Conservation (phyloP, 352 stramenopile species). For the Phytophthora pisi region DNA sequence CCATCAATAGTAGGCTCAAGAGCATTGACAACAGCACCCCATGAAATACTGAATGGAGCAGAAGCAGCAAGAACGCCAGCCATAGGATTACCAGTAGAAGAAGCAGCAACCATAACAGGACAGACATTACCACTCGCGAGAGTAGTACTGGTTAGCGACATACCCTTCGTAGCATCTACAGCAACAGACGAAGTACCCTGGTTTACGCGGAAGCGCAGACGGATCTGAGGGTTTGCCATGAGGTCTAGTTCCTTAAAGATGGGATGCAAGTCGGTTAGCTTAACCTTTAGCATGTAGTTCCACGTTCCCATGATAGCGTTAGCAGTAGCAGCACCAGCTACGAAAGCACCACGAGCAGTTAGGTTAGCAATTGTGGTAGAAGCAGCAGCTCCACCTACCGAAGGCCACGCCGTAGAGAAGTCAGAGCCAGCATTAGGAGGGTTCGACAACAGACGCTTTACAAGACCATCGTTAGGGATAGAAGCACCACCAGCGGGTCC, state of each 20-base stretch:
- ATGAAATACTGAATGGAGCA: background rate
- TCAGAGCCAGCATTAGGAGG: conserved; percentile 7
- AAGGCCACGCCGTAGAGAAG: background rate
- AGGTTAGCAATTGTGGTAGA: too few species aligned
- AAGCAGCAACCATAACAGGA: conserved; percentile 11
- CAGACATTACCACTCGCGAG: conserved; percentile 9
- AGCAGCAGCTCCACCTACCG: too few species aligned
- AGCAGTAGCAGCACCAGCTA: too few species aligned
- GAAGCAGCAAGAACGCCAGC: conserved; percentile 6
- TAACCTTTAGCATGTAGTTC: too few species aligned
- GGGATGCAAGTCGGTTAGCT: conserved; percentile 2
- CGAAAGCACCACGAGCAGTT: too few species aligned
- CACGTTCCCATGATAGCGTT: too few species aligned
- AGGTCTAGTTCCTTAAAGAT: conserved; percentile 10
- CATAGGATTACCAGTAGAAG: background rate
- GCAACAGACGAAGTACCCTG: conserved; percentile 4
- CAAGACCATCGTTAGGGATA: background rate
- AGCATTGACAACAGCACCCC: conserved; percentile 7
- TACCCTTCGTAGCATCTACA: background rate
- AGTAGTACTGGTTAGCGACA: conserved; percentile 12
- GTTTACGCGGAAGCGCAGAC: conserved; percentile 8
- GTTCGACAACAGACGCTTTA: background rate
- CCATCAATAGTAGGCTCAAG: conserved; percentile 17
- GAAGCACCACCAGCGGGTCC: background rate
- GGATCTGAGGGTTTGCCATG: conserved; percentile 10